Conservation (phyloP, 2,329 filamentous ascomycete genomes). For the Ophiostoma tasmaniense region DNA sequence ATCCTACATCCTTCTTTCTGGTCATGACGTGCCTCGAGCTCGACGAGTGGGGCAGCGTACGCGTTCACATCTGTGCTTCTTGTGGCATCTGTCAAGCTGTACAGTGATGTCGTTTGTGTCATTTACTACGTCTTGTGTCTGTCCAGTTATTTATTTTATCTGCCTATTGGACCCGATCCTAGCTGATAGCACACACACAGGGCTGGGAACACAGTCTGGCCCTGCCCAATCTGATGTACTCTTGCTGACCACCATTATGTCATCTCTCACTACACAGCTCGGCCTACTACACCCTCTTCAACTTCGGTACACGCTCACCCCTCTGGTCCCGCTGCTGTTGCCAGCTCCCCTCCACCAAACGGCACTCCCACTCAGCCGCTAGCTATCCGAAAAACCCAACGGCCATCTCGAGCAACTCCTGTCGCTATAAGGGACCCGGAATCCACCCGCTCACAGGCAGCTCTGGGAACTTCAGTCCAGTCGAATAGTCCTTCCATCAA, state of each 20-base stretch:
- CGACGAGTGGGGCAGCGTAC: conserved; percentile 4
- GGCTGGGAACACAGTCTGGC: background rate
- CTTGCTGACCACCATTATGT: background rate
- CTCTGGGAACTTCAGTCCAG: conserved; percentile 10
- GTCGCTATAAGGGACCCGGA: background rate
- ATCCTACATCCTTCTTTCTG: background rate
- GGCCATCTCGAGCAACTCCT: conserved; percentile 10
- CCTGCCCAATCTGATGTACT: background rate
- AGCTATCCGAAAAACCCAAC: conserved; percentile 4
- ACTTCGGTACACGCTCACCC: background rate
- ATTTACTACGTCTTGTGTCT: background rate
- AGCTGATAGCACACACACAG: background rate
- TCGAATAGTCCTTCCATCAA: conserved; percentile 16
- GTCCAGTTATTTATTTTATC: background rate
- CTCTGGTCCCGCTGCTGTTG: background rate
- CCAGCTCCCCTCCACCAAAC: background rate
- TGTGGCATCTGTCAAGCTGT: background rate
- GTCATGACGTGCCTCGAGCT: background rate
- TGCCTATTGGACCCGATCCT: background rate
- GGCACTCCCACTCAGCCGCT: background rate
- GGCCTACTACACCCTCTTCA: conserved; percentile 7
- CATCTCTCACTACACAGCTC: conserved; percentile 1
- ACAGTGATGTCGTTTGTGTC: background rate
- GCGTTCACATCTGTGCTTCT: conserved; percentile 1
- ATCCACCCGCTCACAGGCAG: conserved; percentile 4